Conservation (phyloP, 2,329 filamentous ascomycete genomes). For the Cladorrhinum sp. region DNA sequence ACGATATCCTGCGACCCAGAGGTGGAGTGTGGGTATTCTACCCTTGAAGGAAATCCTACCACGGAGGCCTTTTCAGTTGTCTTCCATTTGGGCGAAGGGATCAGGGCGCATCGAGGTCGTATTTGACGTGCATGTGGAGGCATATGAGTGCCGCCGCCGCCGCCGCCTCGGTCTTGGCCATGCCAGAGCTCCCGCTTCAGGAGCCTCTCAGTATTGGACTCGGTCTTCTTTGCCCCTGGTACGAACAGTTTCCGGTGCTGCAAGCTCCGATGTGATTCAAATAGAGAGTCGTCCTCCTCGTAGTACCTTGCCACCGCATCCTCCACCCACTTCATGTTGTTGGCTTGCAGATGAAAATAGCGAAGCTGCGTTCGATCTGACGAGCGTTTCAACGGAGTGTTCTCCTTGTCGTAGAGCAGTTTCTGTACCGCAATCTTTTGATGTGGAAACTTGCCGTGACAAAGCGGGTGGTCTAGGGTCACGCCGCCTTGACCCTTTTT, state of each 20-base stretch:
- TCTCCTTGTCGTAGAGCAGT: conserved; percentile 21
- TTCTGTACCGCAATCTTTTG: conserved; percentile 26
- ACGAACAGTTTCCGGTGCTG: conserved; percentile 15
- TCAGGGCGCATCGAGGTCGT: conserved; percentile 23
- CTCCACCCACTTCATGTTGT: conserved; percentile 28
- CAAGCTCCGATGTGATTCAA: conserved; percentile 11
- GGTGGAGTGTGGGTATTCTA: conserved; percentile 11
- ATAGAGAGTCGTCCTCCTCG: conserved; percentile 18
- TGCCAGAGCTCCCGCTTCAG: conserved; percentile 27
- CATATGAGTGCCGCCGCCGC: conserved; percentile 18
- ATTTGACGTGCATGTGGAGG: conserved; percentile 25
- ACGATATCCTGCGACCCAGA: conserved; percentile 19
- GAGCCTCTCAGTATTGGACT: conserved; percentile 24
- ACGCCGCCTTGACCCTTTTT: conserved; percentile 22
- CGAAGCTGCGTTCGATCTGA: conserved; percentile 20
- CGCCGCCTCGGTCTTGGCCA: conserved; percentile 23
- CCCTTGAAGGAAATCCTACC: neutral
- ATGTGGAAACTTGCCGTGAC: conserved; percentile 24
- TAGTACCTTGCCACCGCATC: conserved; percentile 25
- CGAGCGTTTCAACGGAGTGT: conserved; percentile 20
- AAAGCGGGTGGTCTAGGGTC: conserved; percentile 19
- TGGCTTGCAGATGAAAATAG: conserved; percentile 26
- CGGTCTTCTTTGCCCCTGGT: conserved; percentile 15
- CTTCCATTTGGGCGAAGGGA: conserved; percentile 19
- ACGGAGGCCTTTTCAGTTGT: neutral